A percentile compares a stretch with the other conserved stretches of the same genome.
Evolutionary conservation across 352 stramenopile species (phyloP).

Genomic region (Achlya hypogyna): DNA sequence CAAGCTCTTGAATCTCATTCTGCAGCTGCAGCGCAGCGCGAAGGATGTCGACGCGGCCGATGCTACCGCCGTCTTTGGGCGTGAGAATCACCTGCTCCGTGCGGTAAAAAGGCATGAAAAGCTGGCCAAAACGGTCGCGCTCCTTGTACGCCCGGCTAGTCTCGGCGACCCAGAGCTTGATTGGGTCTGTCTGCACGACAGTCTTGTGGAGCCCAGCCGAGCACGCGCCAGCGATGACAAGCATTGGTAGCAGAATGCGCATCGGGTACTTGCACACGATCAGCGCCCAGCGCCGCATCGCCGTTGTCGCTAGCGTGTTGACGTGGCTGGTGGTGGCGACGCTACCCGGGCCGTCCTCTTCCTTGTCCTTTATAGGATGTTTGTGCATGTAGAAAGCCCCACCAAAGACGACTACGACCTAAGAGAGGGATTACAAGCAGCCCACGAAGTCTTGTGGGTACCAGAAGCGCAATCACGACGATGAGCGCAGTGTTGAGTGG

Average conservation of each 20-base stretch:
- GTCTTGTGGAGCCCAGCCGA: conserved; percentile 26
- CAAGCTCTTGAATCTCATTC: conserved; percentile 25
- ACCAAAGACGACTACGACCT: not conserved
- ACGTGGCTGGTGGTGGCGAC: not conserved
- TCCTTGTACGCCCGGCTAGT: conserved; percentile 37
- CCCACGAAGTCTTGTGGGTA: not conserved
- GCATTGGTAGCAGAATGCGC: conserved; percentile 23
- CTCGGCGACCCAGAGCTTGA: conserved; percentile 47
- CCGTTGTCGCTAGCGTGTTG: conserved; percentile 1
- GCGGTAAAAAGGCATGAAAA: conserved; percentile 51
- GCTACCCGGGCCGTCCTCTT: not conserved
- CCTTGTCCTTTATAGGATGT: not conserved
- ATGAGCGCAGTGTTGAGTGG: not conserved
- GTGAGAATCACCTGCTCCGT: conserved; percentile 45
- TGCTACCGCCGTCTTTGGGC: conserved; percentile 37
- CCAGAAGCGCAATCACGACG: not conserved
- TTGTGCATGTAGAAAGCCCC: not conserved
- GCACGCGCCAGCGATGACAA: conserved; percentile 22
- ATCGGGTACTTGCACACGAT: conserved; percentile 28
- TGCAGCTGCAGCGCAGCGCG: conserved; percentile 42
- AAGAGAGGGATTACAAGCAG: not conserved
- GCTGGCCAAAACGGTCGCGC: conserved; percentile 31
- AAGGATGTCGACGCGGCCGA: conserved; percentile 32
- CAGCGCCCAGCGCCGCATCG: conserved; percentile 34
- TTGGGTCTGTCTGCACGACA: conserved; percentile 37